phyloP scores from a whole-genome alignment of 1,284 basidiomycete genomes.

The Agaricales sp. region DNA sequence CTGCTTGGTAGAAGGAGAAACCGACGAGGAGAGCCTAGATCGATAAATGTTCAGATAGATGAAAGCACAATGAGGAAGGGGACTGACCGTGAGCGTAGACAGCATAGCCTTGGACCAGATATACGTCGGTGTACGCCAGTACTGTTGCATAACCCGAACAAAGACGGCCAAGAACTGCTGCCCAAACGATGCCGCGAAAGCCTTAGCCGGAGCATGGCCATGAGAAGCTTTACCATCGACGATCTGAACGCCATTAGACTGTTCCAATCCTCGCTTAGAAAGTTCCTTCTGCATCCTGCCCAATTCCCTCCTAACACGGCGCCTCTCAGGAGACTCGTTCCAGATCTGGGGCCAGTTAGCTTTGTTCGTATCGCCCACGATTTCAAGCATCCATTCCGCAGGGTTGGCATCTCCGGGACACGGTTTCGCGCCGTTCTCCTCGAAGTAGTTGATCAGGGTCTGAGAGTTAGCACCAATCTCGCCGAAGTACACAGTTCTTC shows the following conservation, averaged over 20 bases:
- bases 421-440: slow-evolving; percentile 29
- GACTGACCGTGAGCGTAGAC: slow-evolving; percentile 24
- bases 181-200: slow-evolving; percentile 30
- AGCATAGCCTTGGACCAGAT: slow-evolving; percentile 53
- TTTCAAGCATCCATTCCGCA: slow-evolving; percentile 18
- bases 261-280: slow-evolving; percentile 3
- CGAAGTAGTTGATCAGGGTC: slow-evolving; percentile 41
- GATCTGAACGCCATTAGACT: slow-evolving; percentile 11
- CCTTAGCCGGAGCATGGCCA: slow-evolving; percentile 16
- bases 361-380: slow-evolving; percentile 15
- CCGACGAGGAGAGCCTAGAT: slow-evolving; percentile 1
- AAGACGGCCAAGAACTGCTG: slow-evolving; percentile 29
- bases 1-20: slow-evolving; percentile 15
- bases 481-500: slow-evolving; percentile 47
- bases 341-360: slow-evolving; percentile 23
- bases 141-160: slow-evolving; percentile 19
- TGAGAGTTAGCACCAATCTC: slow-evolving; percentile 36
- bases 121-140: slow-evolving; percentile 49
- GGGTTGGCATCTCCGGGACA: slow-evolving; percentile 16
- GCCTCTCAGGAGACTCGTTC: slow-evolving; percentile 20
- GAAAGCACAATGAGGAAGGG: neutral
- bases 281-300: slow-evolving; percentile 12
- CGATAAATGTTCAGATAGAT: neutral
- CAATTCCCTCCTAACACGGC: slow-evolving; percentile 18
- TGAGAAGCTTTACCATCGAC: slow-evolving; percentile 11